Evolutionary conservation across 148 eudicot species (phyloP), one percentile per base, ranked within the genome.

Genomic region (Amaranthus palmeri): DNA sequence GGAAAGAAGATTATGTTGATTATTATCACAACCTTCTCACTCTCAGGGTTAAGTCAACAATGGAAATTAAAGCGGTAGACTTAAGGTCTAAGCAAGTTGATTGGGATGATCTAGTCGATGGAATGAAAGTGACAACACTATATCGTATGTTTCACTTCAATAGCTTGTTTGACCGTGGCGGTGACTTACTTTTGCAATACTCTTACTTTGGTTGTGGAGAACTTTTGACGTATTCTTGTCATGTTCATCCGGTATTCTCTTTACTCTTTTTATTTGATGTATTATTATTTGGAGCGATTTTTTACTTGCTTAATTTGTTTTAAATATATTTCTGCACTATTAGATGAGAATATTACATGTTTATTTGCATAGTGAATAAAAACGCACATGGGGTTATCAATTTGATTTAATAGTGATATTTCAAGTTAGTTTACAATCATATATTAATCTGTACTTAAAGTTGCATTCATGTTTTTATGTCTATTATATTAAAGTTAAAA

Each of bases 201-300:
- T 36, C 61, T n/a, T 57, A 57, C 61, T 57, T 57, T n/a, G 61
- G 61, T n/a, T 57, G 61, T 25, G 61, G 17, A 57, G 61, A 57
- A 57, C 36, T 57, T n/a, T 14, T 57, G 36, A 15, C 8, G 7
- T 57, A 40, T 9, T 14, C 61, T 3, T 57, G 61, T 6, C 10
- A 18, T 17, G 36, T 57, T 17, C 17, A 17, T 5, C 3, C 5
- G 61, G 61, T 57, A 57, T 57, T 17, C 18, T 4, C 36, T 17
- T 57, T 57, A 25, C 18, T 57, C 25, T n/a, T n/a, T 57, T n/a
- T 18, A 7, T 57, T 57, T 17, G 7, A 57, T 15, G 61, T n/a
- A 18, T 57, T 53, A 2, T 53, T 57, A 10, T 14, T n/a, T 56
- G n/a, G 10, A 49, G 7, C 8, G 7, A 2, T 49, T 49, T 6